phyloP scores from a whole-genome alignment of 2,329 filamentous ascomycete genomes.

The Thielaviopsis euricoi region DNA sequence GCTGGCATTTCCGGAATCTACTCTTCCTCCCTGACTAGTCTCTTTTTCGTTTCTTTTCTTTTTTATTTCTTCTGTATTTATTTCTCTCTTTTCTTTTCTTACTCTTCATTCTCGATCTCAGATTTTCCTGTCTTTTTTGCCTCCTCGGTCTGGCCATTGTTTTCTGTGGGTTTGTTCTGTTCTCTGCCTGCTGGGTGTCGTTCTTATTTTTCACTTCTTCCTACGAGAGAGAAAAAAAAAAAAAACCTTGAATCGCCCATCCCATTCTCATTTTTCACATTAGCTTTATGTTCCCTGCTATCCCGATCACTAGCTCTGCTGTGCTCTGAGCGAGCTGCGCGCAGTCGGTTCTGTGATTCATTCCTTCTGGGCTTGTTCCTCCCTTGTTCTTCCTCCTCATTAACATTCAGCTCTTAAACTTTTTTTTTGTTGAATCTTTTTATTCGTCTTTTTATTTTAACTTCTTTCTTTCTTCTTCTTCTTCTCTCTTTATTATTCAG shows the following conservation, averaged over 20 bases:
- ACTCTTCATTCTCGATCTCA: not conserved
- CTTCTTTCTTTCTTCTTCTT: not conserved
- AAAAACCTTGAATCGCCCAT: not conserved
- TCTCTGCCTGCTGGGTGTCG: not conserved
- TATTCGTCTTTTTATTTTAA: not conserved
- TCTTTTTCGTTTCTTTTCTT: not conserved
- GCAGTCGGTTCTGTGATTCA: not conserved
- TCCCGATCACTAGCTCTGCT: not conserved
- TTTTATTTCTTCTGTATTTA: not conserved
- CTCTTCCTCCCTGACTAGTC: no score
- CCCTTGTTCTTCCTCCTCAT: not conserved
- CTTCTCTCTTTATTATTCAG: not conserved
- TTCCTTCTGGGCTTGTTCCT: not conserved
- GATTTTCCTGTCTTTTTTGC: not conserved
- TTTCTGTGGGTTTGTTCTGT: not conserved
- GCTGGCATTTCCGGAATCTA: no score
- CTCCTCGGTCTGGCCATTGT: not conserved
- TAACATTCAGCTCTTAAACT: not conserved
- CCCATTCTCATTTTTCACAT: not conserved
- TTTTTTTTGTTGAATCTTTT: constrained; percentile 2
- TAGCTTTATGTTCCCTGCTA: no score
- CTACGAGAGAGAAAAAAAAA: not conserved
- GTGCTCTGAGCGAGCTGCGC: not conserved
- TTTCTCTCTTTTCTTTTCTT: not conserved
- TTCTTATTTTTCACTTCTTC: not conserved